Percentiles rank a stretch among this genome's conserved stretches.
Conservation (phyloP, 352 stramenopile species). For the Pythium chondricola region DNA sequence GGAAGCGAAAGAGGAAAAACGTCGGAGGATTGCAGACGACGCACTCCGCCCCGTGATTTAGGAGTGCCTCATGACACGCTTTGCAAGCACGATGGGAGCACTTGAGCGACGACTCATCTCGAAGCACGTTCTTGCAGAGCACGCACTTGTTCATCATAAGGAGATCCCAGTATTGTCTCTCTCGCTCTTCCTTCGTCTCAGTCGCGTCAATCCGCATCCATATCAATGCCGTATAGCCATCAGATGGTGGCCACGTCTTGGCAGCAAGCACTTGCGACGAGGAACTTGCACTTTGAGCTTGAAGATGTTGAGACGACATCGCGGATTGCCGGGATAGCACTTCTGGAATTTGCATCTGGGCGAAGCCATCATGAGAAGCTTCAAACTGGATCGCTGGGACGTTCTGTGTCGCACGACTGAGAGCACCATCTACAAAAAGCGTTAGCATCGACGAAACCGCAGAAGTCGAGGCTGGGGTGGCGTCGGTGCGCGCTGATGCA, state of each 20-base stretch:
- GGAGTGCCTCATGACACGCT: constrained; percentile 46
- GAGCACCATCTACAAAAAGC: too few species aligned
- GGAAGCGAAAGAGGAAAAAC: constrained; percentile 69
- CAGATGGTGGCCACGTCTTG: constrained; percentile 54
- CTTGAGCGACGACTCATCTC: constrained; percentile 53
- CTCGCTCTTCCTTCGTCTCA: constrained; percentile 55
- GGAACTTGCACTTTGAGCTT: too few species aligned
- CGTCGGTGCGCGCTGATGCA: too few species aligned
- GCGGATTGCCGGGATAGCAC: constrained; percentile 25
- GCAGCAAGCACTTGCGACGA: constrained; percentile 27
- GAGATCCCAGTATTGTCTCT: constrained; percentile 53
- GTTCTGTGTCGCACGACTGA: neutral
- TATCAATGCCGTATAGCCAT: constrained; percentile 56
- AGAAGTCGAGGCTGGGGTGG: too few species aligned
- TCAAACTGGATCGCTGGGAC: constrained; percentile 38
- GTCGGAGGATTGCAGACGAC: constrained; percentile 67
- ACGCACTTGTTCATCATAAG: constrained; percentile 55
- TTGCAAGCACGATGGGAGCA: constrained; percentile 60
- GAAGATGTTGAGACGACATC: too few species aligned
- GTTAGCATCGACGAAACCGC: too few species aligned
- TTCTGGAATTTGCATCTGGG: constrained; percentile 63
- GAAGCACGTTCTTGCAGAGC: constrained; percentile 36
- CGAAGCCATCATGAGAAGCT: constrained; percentile 48
- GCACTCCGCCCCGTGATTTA: constrained; percentile 52
- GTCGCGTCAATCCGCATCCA: constrained; percentile 59